Evolutionary conservation across 2,329 filamentous ascomycete genomes (phyloP).

Genomic region (Exophiala bonariae): DNA sequence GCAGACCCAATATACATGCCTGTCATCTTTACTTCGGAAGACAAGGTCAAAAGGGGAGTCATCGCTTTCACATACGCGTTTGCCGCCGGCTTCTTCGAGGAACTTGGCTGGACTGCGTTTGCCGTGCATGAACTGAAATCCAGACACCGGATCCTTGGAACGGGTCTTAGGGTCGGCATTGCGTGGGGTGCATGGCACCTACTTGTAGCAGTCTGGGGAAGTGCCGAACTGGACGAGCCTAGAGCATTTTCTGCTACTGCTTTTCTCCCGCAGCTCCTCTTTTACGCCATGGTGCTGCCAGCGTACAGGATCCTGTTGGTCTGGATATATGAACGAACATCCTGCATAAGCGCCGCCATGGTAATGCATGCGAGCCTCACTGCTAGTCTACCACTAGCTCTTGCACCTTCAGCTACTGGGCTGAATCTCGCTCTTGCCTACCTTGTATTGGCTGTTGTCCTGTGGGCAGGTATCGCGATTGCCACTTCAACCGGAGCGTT

Average conservation of each 20-base stretch:
- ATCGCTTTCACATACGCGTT: neutral
- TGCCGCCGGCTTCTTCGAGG: neutral
- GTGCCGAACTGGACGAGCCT: neutral
- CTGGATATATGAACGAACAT: neutral
- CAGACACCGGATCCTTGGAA: neutral
- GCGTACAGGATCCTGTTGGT: neutral
- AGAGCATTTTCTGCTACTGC: neutral
- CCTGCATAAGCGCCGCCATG: neutral
- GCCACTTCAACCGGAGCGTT: neutral
- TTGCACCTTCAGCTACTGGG: neutral
- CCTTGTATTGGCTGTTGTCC: neutral
- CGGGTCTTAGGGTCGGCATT: neutral
- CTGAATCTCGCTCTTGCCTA: neutral
- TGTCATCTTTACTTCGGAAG: neutral
- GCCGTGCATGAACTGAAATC: neutral
- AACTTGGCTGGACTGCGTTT: slow-evolving; percentile 1
- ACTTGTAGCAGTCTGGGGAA: neutral
- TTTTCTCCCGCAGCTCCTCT: neutral
- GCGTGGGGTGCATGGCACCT: neutral
- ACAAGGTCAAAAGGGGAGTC: neutral
- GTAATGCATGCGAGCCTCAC: slow-evolving; percentile 2
- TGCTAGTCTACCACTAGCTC: neutral
- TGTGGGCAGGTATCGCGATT: neutral
- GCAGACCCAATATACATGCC: neutral
- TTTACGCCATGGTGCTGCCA: neutral